These are phyloP conservation scores for Hanseniaspora opuntiae DNA, from an alignment of 805 yeast species.

Conservation along the genomic window DNA sequence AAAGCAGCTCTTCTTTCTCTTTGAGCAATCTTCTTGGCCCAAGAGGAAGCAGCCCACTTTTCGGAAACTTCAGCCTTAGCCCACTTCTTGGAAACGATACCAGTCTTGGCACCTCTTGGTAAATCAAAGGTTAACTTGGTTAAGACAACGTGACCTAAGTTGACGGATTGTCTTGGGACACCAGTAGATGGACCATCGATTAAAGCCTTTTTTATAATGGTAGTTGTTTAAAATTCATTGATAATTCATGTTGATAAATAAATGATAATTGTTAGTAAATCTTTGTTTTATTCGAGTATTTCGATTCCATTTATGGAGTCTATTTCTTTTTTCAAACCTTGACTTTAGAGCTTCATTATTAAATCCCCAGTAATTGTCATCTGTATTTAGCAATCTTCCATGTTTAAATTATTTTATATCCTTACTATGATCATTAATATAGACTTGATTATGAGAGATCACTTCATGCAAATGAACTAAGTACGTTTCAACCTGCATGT, in stretches of 20 bases:
- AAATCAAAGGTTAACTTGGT: slow-evolving; percentile 82
- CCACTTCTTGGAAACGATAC: slow-evolving; percentile 83
- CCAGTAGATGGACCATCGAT: slow-evolving; percentile 88
- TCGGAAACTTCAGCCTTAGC: slow-evolving; percentile 72
- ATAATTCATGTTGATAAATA: neutral
- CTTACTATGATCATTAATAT: too few species aligned
- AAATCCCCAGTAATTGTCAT: too few species aligned
- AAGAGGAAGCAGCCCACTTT: slow-evolving; percentile 85
- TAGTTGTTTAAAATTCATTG: neutral
- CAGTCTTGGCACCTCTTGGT: slow-evolving; percentile 91
- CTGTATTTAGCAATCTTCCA: too few species aligned
- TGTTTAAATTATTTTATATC: too few species aligned
- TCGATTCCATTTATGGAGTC: neutral
- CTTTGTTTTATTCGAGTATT: neutral
- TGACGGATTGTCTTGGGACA: slow-evolving; percentile 83
- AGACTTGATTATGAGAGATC: too few species aligned
- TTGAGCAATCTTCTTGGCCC: slow-evolving; percentile 98
- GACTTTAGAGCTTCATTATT: too few species aligned
- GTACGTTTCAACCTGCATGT: too few species aligned
- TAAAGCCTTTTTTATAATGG: slow-evolving; percentile 44
- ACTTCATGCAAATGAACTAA: too few species aligned
- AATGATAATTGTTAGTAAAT: slow-evolving; percentile 6
- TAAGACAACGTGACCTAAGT: slow-evolving; percentile 76
- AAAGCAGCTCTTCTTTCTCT: slow-evolving; percentile 85
- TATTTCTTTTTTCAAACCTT: neutral